These are phyloP conservation scores for Candida neerlandica DNA, from an alignment of 1,139 yeast genomes.

Conservation along the genomic window DNA sequence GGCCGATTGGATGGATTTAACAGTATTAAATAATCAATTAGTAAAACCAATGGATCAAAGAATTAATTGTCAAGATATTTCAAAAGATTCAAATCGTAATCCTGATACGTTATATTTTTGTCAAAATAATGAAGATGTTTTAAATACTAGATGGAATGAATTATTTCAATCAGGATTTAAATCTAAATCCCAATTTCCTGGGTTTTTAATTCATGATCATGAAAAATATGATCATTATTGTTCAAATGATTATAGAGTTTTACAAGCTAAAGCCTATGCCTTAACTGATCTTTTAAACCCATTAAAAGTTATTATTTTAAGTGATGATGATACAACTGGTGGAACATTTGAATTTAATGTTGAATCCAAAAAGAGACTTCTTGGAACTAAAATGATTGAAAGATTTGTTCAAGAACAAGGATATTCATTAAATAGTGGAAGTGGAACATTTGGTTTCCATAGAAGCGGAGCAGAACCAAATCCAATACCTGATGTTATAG, in stretches of 20 bases:
- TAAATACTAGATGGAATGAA: conserved; percentile 23
- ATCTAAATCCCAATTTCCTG: conserved; percentile 28
- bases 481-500: conserved; percentile 16
- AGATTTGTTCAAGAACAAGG: conserved; percentile 18
- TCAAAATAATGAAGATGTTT: conserved; percentile 19
- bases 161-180: conserved; percentile 22
- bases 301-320: conserved; percentile 31
- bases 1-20: conserved; percentile 30
- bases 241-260: conserved; percentile 28
- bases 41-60: conserved; percentile 22
- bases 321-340: conserved; percentile 15
- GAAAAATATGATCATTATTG: conserved; percentile 30
- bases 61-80: conserved; percentile 24
- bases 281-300: conserved; percentile 35
- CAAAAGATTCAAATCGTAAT: conserved; percentile 22
- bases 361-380: conserved; percentile 24
- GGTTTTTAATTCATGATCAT: conserved; percentile 29
- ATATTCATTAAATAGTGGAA: conserved; percentile 9
- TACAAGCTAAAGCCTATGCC: conserved; percentile 32
- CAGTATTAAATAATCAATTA: conserved; percentile 42
- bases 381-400: conserved; percentile 25
- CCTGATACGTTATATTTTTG: conserved; percentile 27
- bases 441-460: conserved; percentile 7
- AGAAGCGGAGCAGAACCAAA: conserved; percentile 15
- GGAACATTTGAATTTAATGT: conserved; percentile 39